These are phyloP conservation scores for Ophiocordyceps camponoti-rufipedis DNA, from an alignment of 2,329 filamentous ascomycete species.

Conservation along the genomic window DNA sequence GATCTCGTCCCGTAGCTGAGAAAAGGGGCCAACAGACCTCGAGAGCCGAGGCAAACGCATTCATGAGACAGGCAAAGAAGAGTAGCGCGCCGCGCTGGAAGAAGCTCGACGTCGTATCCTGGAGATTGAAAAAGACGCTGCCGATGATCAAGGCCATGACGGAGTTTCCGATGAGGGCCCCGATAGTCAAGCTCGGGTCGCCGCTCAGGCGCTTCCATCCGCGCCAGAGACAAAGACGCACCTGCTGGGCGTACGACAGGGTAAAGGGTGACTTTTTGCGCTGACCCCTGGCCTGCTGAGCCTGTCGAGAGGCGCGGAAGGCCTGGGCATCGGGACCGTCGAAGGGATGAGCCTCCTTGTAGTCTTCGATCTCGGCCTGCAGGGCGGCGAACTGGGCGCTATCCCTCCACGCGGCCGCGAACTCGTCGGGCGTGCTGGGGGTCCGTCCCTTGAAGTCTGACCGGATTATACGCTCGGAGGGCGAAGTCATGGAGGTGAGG, in stretches of 20 bases:
- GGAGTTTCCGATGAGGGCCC: constrained; percentile 52
- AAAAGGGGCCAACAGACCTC: constrained; percentile 29
- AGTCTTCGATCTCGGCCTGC: constrained; percentile 34
- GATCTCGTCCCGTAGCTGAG: neutral
- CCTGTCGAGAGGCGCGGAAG: constrained; percentile 34
- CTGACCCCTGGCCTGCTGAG: constrained; percentile 36
- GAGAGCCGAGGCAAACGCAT: constrained; percentile 63
- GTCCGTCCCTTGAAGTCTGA: constrained; percentile 35
- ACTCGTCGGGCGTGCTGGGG: constrained; percentile 43
- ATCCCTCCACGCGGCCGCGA: constrained; percentile 38
- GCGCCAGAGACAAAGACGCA: constrained; percentile 63
- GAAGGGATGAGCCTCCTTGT: constrained; percentile 33
- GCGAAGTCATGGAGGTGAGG: constrained; percentile 49
- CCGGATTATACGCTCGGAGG: constrained; percentile 35
- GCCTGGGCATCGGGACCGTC: constrained; percentile 35
- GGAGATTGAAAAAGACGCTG: constrained; percentile 65
- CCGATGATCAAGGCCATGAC: constrained; percentile 61
- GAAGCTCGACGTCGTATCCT: constrained; percentile 49
- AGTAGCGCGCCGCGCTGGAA: constrained; percentile 62
- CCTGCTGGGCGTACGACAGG: constrained; percentile 56
- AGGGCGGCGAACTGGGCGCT: constrained; percentile 31
- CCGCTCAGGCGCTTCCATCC: constrained; percentile 61
- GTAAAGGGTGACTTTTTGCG: constrained; percentile 66
- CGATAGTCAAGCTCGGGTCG: constrained; percentile 58
- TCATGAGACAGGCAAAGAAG: constrained; percentile 78